Conservation (phyloP, 2,329 filamentous ascomycete genomes). For the Aspergillus pseudotamarii region DNA sequence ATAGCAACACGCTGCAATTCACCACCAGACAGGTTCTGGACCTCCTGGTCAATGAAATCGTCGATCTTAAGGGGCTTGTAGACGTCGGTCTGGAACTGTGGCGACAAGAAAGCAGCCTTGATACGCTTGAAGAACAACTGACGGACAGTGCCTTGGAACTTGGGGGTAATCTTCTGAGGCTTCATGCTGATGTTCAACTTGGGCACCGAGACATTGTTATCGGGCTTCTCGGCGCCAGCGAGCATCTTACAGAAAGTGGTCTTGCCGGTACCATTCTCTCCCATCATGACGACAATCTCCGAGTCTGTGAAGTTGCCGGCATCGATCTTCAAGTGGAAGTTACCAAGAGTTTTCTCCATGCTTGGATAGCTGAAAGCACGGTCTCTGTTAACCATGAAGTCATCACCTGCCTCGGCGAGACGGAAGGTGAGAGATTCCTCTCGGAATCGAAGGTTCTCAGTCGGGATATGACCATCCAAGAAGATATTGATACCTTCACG, state of each 20-base stretch:
- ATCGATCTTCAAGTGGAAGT: constrained; percentile 83
- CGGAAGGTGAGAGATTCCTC: constrained; percentile 97
- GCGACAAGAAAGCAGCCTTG: constrained; percentile 91
- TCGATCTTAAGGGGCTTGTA: constrained; percentile 99
- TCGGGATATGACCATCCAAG: constrained; percentile 95
- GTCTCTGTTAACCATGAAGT: constrained; percentile 80
- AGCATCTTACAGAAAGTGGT: constrained; percentile 98
- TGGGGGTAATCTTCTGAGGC: constrained; percentile 98
- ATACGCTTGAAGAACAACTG: constrained; percentile 99
- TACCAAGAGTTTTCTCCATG: constrained; percentile 91
- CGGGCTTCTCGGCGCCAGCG: constrained; percentile 90
- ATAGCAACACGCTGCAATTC: constrained; percentile 99
- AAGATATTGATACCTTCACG: constrained; percentile 99
- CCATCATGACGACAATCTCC: constrained; percentile 99
- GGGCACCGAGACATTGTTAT: constrained; percentile 75
- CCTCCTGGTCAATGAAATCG: constrained; percentile 99
- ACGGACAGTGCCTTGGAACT: constrained; percentile 94
- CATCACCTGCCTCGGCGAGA: constrained; percentile 84
- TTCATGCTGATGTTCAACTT: constrained; percentile 99
- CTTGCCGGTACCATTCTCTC: constrained; percentile 98
- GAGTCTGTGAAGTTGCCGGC: constrained; percentile 91
- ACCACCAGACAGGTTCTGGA: constrained; percentile 98
- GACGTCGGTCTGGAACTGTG: constrained; percentile 99
- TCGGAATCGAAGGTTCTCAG: constrained; percentile 97
- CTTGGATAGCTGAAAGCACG: constrained; percentile 84